Conservation (phyloP, 257 asterid species). For the Solanum microdontum region DNA sequence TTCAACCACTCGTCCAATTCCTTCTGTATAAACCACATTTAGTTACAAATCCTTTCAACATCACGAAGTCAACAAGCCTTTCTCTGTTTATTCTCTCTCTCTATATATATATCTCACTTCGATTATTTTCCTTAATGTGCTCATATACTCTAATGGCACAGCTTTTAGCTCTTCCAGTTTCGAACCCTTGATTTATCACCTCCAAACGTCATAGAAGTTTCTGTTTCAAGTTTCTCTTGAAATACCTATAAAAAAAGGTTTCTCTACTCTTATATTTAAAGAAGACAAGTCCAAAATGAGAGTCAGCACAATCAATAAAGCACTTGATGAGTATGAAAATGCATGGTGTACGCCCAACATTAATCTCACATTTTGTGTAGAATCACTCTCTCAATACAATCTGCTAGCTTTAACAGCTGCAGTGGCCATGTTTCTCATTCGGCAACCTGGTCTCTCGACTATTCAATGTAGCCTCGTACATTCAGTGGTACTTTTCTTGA, state of each 20-base stretch:
- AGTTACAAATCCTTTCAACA: neutral
- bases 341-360: slow-evolving; percentile 72
- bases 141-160: slow-evolving; percentile 71
- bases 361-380: slow-evolving; percentile 82
- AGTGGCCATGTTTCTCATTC: slow-evolving; percentile 72
- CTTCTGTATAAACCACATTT: slow-evolving; percentile 43
- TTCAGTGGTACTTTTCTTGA: slow-evolving; percentile 8
- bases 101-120: neutral
- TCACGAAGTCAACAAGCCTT: neutral
- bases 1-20: slow-evolving; percentile 74
- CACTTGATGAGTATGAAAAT: slow-evolving; percentile 84
- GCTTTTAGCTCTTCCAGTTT: slow-evolving; percentile 57
- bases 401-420: slow-evolving; percentile 86
- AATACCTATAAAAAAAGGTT: neutral
- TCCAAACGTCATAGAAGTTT: slow-evolving; percentile 65
- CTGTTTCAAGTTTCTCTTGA: slow-evolving; percentile 42
- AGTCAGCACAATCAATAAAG: slow-evolving; percentile 81
- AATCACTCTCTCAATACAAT: slow-evolving; percentile 56
- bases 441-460: slow-evolving; percentile 60
- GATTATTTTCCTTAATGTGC: slow-evolving; percentile 55
- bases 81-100: neutral
- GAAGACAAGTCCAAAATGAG: slow-evolving; percentile 79
- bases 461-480: slow-evolving; percentile 42
- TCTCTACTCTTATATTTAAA: slow-evolving; percentile 59
- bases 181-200: slow-evolving; percentile 67